Conservation (phyloP, 2,329 filamentous ascomycete genomes). For the Colletotrichum phormii region DNA sequence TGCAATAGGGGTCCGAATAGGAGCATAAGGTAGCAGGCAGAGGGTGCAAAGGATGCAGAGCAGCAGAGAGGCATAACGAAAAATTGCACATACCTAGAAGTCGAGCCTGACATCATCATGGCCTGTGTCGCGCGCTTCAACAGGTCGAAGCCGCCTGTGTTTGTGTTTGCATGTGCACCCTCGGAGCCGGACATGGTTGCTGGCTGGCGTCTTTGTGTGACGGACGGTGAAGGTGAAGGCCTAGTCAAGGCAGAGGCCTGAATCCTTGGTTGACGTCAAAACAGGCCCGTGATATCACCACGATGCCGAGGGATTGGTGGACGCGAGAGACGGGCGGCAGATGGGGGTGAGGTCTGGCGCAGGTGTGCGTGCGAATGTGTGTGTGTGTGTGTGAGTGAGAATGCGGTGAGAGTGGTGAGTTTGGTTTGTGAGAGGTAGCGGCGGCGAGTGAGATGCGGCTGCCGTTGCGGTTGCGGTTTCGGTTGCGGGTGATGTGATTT, state of each 20-base stretch:
- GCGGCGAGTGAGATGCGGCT: constrained; percentile 21
- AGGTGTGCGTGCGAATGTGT: background rate
- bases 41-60: background rate
- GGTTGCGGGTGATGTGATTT: constrained; percentile 32
- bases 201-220: constrained; percentile 8
- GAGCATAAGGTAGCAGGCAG: background rate
- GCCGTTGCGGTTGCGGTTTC: constrained; percentile 4
- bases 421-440: constrained; percentile 17
- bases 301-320: constrained; percentile 18
- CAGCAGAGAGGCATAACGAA: constrained; percentile 39
- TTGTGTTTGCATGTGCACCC: constrained; percentile 51
- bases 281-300: constrained; percentile 31
- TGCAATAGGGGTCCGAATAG: background rate
- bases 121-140: constrained; percentile 71
- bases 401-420: constrained; percentile 12
- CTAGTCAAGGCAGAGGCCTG: constrained; percentile 37
- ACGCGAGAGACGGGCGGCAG: constrained; percentile 7
- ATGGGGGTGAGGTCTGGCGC: constrained; percentile 2
- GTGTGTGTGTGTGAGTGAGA: background rate
- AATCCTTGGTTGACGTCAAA: constrained; percentile 30
- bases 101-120: constrained; percentile 69
- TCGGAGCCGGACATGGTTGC: constrained; percentile 63
- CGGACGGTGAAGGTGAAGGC: constrained; percentile 18
- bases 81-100: constrained; percentile 32
- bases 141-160: constrained; percentile 64